These are phyloP conservation scores for Phyllosticta ampelicida DNA, from an alignment of 2,329 filamentous ascomycete genomes.

Conservation along the genomic window DNA sequence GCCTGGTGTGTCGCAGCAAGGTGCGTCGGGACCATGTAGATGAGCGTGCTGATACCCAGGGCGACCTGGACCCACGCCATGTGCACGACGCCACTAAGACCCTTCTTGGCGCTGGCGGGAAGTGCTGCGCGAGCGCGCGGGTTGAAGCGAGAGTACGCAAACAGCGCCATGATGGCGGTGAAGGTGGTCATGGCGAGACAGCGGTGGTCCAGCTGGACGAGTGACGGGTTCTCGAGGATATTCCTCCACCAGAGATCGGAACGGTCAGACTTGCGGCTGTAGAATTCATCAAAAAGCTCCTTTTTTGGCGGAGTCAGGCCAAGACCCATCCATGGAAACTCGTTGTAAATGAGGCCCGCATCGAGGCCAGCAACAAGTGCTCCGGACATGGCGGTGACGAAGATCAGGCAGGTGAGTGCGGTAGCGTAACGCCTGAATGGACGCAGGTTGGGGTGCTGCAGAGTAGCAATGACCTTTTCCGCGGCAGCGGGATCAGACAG, in stretches of 20 bases:
- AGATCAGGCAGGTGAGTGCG: conserved; percentile 64
- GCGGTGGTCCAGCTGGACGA: conserved; percentile 92
- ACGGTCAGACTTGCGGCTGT: conserved; percentile 65
- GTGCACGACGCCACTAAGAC: conserved; percentile 69
- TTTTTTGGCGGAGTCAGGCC: conserved; percentile 69
- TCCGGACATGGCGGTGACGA: conserved; percentile 85
- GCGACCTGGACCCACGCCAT: conserved; percentile 71
- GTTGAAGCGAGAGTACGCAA: conserved; percentile 65
- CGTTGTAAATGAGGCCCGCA: conserved; percentile 95
- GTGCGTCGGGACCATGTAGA: conserved; percentile 85
- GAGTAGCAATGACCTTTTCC: conserved; percentile 47
- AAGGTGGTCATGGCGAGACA: conserved; percentile 87
- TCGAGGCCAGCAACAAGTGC: conserved; percentile 90
- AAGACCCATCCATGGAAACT: conserved; percentile 90
- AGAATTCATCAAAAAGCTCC: conserved; percentile 79
- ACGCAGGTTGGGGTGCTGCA: conserved; percentile 57
- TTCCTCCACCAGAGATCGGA: conserved; percentile 94
- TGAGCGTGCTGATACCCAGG: conserved; percentile 79
- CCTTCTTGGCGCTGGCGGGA: conserved; percentile 54
- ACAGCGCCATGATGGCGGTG: conserved; percentile 66
- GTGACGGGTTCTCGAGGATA: conserved; percentile 89
- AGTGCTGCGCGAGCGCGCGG: conserved; percentile 49
- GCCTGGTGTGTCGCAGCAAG: conserved; percentile 90
- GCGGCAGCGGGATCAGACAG: conserved; percentile 56
- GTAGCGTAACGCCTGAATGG: conserved; percentile 64